These are phyloP conservation scores for Arthrobotrys pseudoclavata DNA, from an alignment of 2,329 filamentous ascomycete species.

Conservation along the genomic window DNA sequence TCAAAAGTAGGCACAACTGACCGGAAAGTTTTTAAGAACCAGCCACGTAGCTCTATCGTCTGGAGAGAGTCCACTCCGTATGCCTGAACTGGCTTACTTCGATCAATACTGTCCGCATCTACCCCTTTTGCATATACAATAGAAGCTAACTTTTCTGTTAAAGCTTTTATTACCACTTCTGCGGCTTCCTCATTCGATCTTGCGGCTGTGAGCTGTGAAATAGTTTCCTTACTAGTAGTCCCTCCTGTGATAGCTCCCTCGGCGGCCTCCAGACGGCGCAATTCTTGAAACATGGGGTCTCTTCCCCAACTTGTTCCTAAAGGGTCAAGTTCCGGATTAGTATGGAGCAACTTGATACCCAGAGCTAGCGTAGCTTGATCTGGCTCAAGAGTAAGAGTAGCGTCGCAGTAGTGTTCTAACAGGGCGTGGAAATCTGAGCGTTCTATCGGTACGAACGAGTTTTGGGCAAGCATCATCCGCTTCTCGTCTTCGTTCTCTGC, in stretches of 20 bases:
- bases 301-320: constrained; percentile 7
- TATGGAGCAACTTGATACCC: constrained; percentile 11
- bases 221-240: not conserved
- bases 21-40: not conserved
- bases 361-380: constrained; percentile 3
- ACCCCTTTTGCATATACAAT: constrained; percentile 13
- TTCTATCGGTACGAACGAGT: constrained; percentile 23
- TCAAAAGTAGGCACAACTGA: constrained; percentile 13
- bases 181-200: not conserved
- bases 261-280: not conserved
- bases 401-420: constrained; percentile 30
- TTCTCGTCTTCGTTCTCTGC: constrained; percentile 47
- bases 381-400: not conserved
- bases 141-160: constrained; percentile 30
- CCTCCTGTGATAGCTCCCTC: not conserved
- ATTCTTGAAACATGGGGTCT: constrained; percentile 15
- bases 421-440: constrained; percentile 39
- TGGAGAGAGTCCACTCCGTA: constrained; percentile 45
- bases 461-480: constrained; percentile 16
- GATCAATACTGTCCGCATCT: constrained; percentile 36
- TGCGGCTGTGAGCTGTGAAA: not conserved
- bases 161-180: constrained; percentile 18
- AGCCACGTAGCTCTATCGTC: constrained; percentile 26
- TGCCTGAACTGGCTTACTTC: constrained; percentile 33
- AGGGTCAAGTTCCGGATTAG: constrained; percentile 2